phyloP scores from a whole-genome alignment of 2,329 filamentous ascomycete species.

The Ophiocordyceps unilateralis region DNA sequence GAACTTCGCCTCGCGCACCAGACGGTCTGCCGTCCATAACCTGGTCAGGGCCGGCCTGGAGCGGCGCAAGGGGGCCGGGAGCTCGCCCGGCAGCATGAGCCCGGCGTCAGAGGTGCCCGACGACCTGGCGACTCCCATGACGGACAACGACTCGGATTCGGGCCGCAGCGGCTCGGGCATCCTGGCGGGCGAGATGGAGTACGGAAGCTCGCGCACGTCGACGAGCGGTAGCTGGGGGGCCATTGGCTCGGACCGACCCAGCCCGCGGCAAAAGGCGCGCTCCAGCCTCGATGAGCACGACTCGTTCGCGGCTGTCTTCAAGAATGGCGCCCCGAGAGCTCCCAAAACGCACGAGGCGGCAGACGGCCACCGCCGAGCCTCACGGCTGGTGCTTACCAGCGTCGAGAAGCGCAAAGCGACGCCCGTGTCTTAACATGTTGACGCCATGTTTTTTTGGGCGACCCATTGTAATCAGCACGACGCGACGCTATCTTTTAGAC shows the following conservation, averaged over 20 bases:
- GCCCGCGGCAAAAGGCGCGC: slow-evolving; percentile 47
- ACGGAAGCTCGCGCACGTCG: slow-evolving; percentile 58
- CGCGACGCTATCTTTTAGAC: slow-evolving; percentile 17
- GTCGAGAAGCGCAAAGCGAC: slow-evolving; percentile 68
- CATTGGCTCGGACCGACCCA: slow-evolving; percentile 75
- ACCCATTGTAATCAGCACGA: slow-evolving; percentile 16
- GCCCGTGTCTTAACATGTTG: slow-evolving; percentile 8
- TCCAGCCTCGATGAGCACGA: slow-evolving; percentile 45
- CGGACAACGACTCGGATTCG: slow-evolving; percentile 59
- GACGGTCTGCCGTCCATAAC: slow-evolving; percentile 80
- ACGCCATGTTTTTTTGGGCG: too few species aligned
- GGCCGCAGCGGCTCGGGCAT: slow-evolving; percentile 62
- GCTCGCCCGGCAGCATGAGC: slow-evolving; percentile 62
- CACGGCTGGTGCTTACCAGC: slow-evolving; percentile 73
- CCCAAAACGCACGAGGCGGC: slow-evolving; percentile 35
- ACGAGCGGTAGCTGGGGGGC: slow-evolving; percentile 59
- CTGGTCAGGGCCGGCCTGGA: slow-evolving; percentile 79
- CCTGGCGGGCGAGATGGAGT: slow-evolving; percentile 54
- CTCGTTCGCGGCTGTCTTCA: slow-evolving; percentile 51
- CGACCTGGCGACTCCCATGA: slow-evolving; percentile 46
- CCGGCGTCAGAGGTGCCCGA: slow-evolving; percentile 71
- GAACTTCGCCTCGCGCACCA: slow-evolving; percentile 89
- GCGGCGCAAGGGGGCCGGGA: slow-evolving; percentile 60
- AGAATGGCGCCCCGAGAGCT: slow-evolving; percentile 34
- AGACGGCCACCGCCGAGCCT: slow-evolving; percentile 59